A percentile compares a stretch with the other conserved stretches of the same genome.
phyloP scores from a whole-genome alignment of 352 stramenopile species.

The Pythium periplocum region DNA sequence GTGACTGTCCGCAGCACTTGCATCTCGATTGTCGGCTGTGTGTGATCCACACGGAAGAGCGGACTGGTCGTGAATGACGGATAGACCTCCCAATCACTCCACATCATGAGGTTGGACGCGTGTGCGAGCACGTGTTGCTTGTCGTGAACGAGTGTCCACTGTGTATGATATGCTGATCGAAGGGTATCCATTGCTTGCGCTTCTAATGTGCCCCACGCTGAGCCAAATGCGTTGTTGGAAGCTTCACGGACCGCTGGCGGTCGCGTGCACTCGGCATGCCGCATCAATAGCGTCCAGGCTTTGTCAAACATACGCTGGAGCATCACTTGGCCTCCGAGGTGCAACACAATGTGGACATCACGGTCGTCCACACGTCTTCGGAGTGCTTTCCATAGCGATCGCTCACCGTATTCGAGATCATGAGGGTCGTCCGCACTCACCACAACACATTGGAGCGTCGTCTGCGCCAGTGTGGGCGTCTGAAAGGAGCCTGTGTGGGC shows the following conservation, averaged over 20 bases:
- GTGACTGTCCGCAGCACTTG: conserved; percentile 67
- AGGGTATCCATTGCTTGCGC: conserved; percentile 39
- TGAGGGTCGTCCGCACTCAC: conserved; percentile 53
- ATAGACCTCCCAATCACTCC: conserved; percentile 72
- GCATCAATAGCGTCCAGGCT: conserved; percentile 49
- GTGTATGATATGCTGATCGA: conserved; percentile 56
- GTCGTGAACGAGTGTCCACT: conserved; percentile 50
- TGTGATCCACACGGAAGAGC: conserved; percentile 55
- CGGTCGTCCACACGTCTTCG: conserved; percentile 25
- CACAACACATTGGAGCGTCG: conserved; percentile 21
- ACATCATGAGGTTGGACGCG: conserved; percentile 79
- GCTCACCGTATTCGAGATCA: conserved; percentile 35
- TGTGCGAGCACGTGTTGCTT: conserved; percentile 53
- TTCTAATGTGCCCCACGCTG: conserved; percentile 43
- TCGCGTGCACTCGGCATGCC: conserved; percentile 27
- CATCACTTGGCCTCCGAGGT: conserved; percentile 65
- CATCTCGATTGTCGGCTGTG: conserved; percentile 67
- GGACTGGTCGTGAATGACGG: conserved; percentile 44
- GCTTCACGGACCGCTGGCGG: conserved; percentile 7
- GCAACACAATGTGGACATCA: conserved; percentile 37
- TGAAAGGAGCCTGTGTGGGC: conserved; percentile 31
- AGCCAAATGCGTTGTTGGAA: background rate
- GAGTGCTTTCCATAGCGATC: conserved; percentile 44
- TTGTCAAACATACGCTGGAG: conserved; percentile 72
- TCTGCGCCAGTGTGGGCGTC: conserved; percentile 37